Base-by-base conservation (phyloP, 2,329 filamentous ascomycete species). In the Sclerotinia glacialis region DNA sequence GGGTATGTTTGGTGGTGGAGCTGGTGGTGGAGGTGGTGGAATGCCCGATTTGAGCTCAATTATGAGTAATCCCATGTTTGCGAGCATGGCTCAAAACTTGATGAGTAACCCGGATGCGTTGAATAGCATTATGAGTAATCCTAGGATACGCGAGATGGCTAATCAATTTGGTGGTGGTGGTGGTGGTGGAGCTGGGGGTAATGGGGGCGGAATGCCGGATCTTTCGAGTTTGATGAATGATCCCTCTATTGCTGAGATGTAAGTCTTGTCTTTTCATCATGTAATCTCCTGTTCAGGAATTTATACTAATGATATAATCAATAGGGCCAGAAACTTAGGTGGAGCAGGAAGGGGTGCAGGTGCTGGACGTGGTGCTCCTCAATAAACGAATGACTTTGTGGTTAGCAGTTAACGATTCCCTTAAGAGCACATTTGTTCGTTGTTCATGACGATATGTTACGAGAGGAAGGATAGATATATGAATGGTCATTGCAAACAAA, bases 11-110 rank as follows among this genome's bases (percentile, higher is more conserved):
- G 88, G 88, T 50, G 83, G 83, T n/a, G 54, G 56, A 18, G 58
- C 40, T 34, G 83, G 82, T 26, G 83, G 80, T 42, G 88, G 85
- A 6, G 88, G 82, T 9, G 89, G 89, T 62, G 92, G 91, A 65
- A 95, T 97, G 90, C 93, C 93, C 16, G 94, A 98, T 78, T 82
- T 99, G 31, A 80, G 86, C 70, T 86, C 86, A 70, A 88, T 99
- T 78, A 96, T 98, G 93, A 93, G 83, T 83, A 99, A 98, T 82
- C 95, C 95, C 66, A 98, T 98, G 95, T 96, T 99, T 81, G 87
- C 93, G 61, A 91, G 86, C 80, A 97, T 98, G 93, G 95, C 95
- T 5, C 92, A 97, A 82, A 97, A 92, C 79, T 80, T 99, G 65
- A 98, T 98, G 95, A 92, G 88, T 80, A 97, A 99, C 81, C 95